phyloP scores from a whole-genome alignment of 768 basidiomycete species.

The Rhodotorula toruloides region DNA sequence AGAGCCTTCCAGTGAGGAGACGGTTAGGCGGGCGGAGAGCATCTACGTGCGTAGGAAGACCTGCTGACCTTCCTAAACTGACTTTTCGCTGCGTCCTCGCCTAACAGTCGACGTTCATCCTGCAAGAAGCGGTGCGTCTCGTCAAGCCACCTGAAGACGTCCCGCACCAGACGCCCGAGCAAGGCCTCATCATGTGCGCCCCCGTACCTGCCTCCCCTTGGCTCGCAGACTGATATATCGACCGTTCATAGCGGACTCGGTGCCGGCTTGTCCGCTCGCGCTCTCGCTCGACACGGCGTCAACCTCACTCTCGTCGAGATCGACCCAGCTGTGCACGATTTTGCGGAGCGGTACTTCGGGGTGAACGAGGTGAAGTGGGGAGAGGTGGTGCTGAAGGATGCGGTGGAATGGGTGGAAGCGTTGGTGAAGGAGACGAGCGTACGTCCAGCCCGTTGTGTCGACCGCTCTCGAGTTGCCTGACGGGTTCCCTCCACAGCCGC shows the following conservation, averaged over 20 bases:
- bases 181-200: slow-evolving; percentile 67
- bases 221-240: not conserved
- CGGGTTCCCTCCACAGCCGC: not conserved
- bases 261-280: slow-evolving; percentile 69
- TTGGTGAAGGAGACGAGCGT: slow-evolving; percentile 54
- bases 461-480: too few species aligned
- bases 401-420: slow-evolving; percentile 58
- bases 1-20: slow-evolving; percentile 47
- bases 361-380: slow-evolving; percentile 58
- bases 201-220: not conserved
- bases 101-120: slow-evolving; percentile 73
- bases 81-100: slow-evolving; percentile 52
- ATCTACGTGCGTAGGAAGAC: slow-evolving; percentile 43
- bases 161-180: slow-evolving; percentile 48
- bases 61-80: not conserved
- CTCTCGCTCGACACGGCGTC: slow-evolving; percentile 65
- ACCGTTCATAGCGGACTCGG: slow-evolving; percentile 74
- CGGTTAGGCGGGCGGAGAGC: slow-evolving; percentile 19
- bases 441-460: too few species aligned
- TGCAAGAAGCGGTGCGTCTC: slow-evolving; percentile 79
- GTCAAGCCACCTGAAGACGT: slow-evolving; percentile 52
- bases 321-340: slow-evolving; percentile 81
- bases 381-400: slow-evolving; percentile 68
- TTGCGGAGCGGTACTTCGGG: slow-evolving; percentile 72
- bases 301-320: slow-evolving; percentile 83